phyloP scores from a whole-genome alignment of 164 flowering plant species.

The Chimonanthus praecox region DNA sequence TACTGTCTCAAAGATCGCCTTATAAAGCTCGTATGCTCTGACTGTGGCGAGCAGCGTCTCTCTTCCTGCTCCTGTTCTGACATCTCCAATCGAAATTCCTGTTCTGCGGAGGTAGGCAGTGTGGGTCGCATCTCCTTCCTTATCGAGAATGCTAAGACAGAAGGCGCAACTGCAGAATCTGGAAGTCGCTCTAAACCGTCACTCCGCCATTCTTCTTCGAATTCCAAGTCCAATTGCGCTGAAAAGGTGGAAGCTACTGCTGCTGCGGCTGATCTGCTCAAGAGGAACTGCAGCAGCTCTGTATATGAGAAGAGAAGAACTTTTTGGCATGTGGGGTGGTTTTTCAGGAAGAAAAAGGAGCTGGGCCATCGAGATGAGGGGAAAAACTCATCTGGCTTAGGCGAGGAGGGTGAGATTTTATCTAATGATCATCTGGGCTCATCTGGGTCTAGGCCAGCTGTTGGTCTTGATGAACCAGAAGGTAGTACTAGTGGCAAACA shows the following conservation, averaged over 20 bases:
- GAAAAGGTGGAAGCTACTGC: slow-evolving; percentile 24
- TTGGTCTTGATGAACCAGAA: slow-evolving; percentile 36
- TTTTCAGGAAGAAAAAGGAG: slow-evolving; percentile 3
- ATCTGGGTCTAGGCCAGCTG: slow-evolving; percentile 47
- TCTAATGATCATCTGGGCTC: slow-evolving; percentile 31
- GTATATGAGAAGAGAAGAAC: slow-evolving; percentile 46
- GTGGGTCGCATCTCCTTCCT: slow-evolving; percentile 75
- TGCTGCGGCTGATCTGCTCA: slow-evolving; percentile 33
- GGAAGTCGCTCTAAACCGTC: slow-evolving; percentile 9
- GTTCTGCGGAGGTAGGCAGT: slow-evolving; percentile 52
- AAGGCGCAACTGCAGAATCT: not conserved
- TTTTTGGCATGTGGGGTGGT: slow-evolving; percentile 15
- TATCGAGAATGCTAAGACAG: slow-evolving; percentile 49
- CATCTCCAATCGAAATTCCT: slow-evolving; percentile 38
- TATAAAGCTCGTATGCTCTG: slow-evolving; percentile 64
- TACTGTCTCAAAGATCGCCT: slow-evolving; percentile 68
- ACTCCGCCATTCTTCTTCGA: not conserved
- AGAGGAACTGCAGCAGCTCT: slow-evolving; percentile 56
- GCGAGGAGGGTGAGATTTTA: slow-evolving; percentile 40
- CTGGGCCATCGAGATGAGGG: not conserved
- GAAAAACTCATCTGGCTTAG: slow-evolving; percentile 11
- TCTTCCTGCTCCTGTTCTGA: slow-evolving; percentile 86
- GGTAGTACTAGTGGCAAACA: slow-evolving; percentile 24
- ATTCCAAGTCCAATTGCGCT: slow-evolving; percentile 15
- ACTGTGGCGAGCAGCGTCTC: slow-evolving; percentile 77